These are phyloP conservation scores for Kodamaea kaohsiungensis DNA, from an alignment of 805 yeast genomes.

Conservation along the genomic window DNA sequence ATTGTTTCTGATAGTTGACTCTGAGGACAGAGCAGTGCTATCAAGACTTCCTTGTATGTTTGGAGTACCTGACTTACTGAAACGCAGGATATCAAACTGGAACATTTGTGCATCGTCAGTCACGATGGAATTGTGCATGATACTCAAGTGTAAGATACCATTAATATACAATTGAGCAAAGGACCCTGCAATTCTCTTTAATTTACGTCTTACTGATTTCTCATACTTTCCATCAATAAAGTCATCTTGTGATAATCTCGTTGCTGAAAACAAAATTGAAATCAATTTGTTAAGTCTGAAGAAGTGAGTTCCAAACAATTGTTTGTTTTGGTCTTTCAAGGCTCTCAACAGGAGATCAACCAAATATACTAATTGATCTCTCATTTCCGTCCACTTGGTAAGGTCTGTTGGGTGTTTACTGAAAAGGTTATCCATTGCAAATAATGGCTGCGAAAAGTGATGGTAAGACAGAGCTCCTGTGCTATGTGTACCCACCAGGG, in stretches of 20 bases:
- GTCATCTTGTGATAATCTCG: constrained; percentile 55
- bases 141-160: constrained; percentile 59
- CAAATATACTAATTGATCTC: constrained; percentile 47
- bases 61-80: neutral
- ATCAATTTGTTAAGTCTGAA: constrained; percentile 55
- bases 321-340: constrained; percentile 50
- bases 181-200: constrained; percentile 54
- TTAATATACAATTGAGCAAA: constrained; percentile 65
- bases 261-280: constrained; percentile 52
- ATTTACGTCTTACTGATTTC: constrained; percentile 45
- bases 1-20: constrained; percentile 13
- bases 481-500: constrained; percentile 28
- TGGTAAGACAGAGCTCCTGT: constrained; percentile 36
- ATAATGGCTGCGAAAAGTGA: constrained; percentile 44
- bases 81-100: constrained; percentile 25
- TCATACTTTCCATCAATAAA: constrained; percentile 49
- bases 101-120: constrained; percentile 28
- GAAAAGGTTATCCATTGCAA: constrained; percentile 45
- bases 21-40: neutral
- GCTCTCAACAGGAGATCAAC: constrained; percentile 52
- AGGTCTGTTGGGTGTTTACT: constrained; percentile 63
- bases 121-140: constrained; percentile 33
- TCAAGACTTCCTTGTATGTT: neutral
- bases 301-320: constrained; percentile 54
- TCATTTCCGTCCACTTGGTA: constrained; percentile 57